Base-by-base conservation (phyloP, 2,329 filamentous ascomycete species). In the Ciborinia camelliae region DNA sequence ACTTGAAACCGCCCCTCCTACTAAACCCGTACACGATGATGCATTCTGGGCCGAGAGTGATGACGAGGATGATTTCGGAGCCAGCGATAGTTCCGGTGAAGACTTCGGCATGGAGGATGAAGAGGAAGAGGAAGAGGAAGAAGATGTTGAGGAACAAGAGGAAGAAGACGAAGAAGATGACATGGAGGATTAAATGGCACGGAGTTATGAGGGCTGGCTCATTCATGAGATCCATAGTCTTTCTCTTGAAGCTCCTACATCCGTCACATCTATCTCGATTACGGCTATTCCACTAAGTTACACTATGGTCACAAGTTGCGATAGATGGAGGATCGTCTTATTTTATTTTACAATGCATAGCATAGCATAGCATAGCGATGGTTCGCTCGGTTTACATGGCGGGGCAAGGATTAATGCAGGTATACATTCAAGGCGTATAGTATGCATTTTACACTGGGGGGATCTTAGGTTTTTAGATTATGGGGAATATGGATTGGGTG, bases 21-120 rank as follows among this genome's bases (percentile, higher is more conserved):
- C 87, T 1, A 86, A 89, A 70, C 85, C 82, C 18, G 84, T 87
- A 3, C 86, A 90, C 48, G 90, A 96, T 71, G 88, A 90, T 70
- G 90, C 90, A 67, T 96, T 96, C 75, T 95, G 91, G 89, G 86
- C 85, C 41, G 89, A 91, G 75, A 87, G 86, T 55, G 90, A 90
- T 65, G 84, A 90, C 70, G 90, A 91, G 70, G 86, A 90, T 61
- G 90, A 93, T 70, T 92, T 93, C 76, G 89, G 88, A 12, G 89
- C 88, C 20, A 91, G 88, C 71, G 90, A 91, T 70, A 86, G 84
- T 63, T 73, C 71, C 14, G 84, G 83, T 39, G 88, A 88, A 14
- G 83, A 85, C 51, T 83, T 85, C 35, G 82, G 84, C 30, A 81
- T 84, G 77, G 83, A 84, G 39, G 86, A 89, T 53, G 84, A 83